A percentile compares a stretch with the other conserved stretches of the same genome.
phyloP scores from a whole-genome alignment of 495 filamentous ascomycete species.

The Trypethelium eluteriae region DNA sequence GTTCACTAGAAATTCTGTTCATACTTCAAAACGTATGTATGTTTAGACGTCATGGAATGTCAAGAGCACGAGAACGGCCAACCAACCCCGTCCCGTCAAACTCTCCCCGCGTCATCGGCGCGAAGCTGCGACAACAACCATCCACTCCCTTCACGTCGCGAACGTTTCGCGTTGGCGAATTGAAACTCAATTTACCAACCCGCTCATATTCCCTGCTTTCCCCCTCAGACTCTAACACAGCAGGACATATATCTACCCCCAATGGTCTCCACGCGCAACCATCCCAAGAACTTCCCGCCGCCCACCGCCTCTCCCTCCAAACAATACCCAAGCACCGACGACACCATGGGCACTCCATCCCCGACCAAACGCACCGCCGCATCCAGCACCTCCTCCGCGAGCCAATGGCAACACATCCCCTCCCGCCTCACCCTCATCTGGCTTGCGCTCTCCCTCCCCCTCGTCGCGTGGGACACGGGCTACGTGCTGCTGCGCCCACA shows the following conservation, averaged over 20 bases:
- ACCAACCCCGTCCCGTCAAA: neutral
- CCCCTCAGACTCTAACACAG: neutral
- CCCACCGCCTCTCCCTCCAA: slow-evolving; percentile 14
- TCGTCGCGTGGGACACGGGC: slow-evolving; percentile 74
- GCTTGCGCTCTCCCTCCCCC: slow-evolving; percentile 69
- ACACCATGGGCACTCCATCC: slow-evolving; percentile 1
- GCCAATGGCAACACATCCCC: slow-evolving; percentile 59
- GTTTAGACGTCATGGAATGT: no score
- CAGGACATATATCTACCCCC: neutral
- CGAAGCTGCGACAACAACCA: neutral
- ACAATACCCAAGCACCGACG: slow-evolving; percentile 8
- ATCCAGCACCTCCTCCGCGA: slow-evolving; percentile 13
- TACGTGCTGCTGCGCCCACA: slow-evolving; percentile 78
- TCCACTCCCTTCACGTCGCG: neutral
- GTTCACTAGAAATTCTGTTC: no score
- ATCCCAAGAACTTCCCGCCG: slow-evolving; percentile 32
- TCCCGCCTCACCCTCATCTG: slow-evolving; percentile 58
- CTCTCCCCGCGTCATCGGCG: neutral
- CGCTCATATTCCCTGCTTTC: neutral
- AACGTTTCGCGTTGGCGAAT: neutral
- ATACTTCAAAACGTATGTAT: no score
- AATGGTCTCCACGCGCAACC: slow-evolving; percentile 34
- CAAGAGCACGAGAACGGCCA: no score
- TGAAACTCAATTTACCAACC: slow-evolving; percentile 18
- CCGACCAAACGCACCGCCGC: slow-evolving; percentile 33